Evolutionary conservation across 257 asterid species (phyloP).

Genomic region (Forsythia suspensa): DNA sequence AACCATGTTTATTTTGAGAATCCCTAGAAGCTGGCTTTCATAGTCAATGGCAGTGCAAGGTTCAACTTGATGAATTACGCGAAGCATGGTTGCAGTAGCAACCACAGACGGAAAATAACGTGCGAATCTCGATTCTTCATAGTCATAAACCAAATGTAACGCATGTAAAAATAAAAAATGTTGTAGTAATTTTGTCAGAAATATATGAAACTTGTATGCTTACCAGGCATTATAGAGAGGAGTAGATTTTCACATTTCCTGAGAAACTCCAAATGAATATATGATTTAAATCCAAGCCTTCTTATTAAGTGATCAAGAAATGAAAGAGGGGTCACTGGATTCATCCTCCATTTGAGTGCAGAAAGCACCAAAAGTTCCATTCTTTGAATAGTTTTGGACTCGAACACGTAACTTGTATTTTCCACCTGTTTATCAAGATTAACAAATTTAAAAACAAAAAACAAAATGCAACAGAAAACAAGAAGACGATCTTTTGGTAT

Average conservation of each 20-base stretch:
- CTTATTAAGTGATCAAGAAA: constrained; percentile 76
- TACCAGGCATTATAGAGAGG: constrained; percentile 66
- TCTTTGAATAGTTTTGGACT: constrained; percentile 75
- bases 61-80: constrained; percentile 63
- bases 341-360: constrained; percentile 84
- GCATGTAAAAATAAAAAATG: background rate
- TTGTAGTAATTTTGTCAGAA: background rate
- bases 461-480: background rate
- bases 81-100: constrained; percentile 90
- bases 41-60: constrained; percentile 48
- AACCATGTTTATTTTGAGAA: constrained; percentile 76
- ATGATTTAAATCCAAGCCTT: constrained; percentile 63
- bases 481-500: background rate
- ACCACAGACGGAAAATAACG: constrained; percentile 68
- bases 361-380: constrained; percentile 91
- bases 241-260: constrained; percentile 61
- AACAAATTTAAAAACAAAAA: background rate
- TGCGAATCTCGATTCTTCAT: constrained; percentile 67
- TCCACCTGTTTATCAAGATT: constrained; percentile 44
- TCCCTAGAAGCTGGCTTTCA: constrained; percentile 66
- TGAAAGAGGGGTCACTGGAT: constrained; percentile 88
- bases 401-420: constrained; percentile 59
- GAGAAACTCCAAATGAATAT: constrained; percentile 61
- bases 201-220: constrained; percentile 10
- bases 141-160: background rate